A percentile compares a stretch with the other conserved stretches of the same genome.
Evolutionary conservation across 2,329 filamentous ascomycete genomes (phyloP).

Genomic region (Apiospora kogelbergensis): DNA sequence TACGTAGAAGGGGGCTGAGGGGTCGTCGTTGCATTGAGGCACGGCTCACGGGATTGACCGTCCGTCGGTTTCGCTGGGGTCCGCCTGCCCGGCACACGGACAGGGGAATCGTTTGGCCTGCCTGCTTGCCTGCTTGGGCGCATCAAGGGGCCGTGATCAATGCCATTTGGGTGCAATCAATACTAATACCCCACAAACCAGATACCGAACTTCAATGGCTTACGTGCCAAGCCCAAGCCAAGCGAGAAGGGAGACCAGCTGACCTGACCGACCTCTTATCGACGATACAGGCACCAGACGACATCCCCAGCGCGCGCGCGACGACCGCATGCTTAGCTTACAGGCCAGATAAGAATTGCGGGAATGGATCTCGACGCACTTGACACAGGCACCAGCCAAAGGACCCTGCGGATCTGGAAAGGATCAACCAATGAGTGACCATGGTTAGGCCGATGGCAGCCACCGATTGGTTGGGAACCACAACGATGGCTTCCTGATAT

Average conservation of each 20-base stretch:
- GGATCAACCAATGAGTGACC: neutral
- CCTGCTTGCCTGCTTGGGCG: neutral
- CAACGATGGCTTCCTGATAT: neutral
- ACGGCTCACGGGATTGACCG: slow-evolving; percentile 4
- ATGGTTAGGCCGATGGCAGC: neutral
- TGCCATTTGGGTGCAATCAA: neutral
- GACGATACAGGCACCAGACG: neutral
- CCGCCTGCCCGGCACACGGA: neutral
- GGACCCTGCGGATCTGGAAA: slow-evolving; percentile 4
- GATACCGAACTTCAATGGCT: neutral
- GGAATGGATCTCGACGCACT: neutral
- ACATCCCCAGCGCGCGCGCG: neutral
- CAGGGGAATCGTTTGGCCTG: neutral
- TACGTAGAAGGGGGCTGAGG: neutral
- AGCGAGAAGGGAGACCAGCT: neutral
- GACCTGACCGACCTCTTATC: too few relatives aligned
- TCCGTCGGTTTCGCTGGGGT: neutral
- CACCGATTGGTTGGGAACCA: neutral
- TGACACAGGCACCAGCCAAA: slow-evolving; percentile 4
- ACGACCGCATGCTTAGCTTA: neutral
- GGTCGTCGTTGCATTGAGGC: neutral
- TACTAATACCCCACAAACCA: slow-evolving; percentile 2
- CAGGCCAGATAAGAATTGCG: neutral
- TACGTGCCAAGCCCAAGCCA: neutral
- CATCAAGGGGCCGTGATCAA: neutral